Percentiles rank a stretch among this genome's conserved stretches.
Conservation (phyloP, 2,329 filamentous ascomycete species). For the Lasiodiplodia theobromae region DNA sequence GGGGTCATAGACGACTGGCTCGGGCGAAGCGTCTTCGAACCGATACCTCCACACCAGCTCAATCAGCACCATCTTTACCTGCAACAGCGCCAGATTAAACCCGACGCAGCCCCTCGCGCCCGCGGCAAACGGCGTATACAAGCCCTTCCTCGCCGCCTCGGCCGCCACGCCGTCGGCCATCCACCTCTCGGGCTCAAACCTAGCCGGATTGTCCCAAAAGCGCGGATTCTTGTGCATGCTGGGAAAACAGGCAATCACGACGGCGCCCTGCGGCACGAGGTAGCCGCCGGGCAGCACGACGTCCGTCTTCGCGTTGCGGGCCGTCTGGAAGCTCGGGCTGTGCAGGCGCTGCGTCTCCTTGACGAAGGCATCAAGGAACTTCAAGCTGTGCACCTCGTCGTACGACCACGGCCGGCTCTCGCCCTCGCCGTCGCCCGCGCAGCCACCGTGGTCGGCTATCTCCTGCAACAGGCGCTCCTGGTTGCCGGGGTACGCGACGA, state of each 20-base stretch:
- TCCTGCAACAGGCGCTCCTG: conserved; percentile 1
- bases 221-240: background rate
- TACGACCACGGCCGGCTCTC: background rate
- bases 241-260: background rate
- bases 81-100: conserved; percentile 67
- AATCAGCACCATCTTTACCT: conserved; percentile 64
- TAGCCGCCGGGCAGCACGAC: conserved; percentile 6
- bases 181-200: conserved; percentile 1
- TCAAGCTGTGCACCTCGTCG: background rate
- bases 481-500: background rate
- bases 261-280: background rate
- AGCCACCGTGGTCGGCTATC: background rate
- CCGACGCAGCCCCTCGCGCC: conserved; percentile 66
- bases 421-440: background rate
- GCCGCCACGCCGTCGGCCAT: background rate
- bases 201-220: background rate
- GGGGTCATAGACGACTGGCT: conserved; percentile 62
- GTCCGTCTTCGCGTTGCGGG: conserved; percentile 5
- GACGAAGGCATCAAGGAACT: conserved; percentile 3
- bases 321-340: background rate
- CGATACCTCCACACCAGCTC: conserved; percentile 66
- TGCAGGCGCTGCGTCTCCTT: conserved; percentile 9
- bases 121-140: conserved; percentile 64
- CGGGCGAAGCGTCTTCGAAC: conserved; percentile 56
- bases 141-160: conserved; percentile 44